Evolutionary conservation across 257 asterid genomes (phyloP).

Genomic region (Solanum chaucha): DNA sequence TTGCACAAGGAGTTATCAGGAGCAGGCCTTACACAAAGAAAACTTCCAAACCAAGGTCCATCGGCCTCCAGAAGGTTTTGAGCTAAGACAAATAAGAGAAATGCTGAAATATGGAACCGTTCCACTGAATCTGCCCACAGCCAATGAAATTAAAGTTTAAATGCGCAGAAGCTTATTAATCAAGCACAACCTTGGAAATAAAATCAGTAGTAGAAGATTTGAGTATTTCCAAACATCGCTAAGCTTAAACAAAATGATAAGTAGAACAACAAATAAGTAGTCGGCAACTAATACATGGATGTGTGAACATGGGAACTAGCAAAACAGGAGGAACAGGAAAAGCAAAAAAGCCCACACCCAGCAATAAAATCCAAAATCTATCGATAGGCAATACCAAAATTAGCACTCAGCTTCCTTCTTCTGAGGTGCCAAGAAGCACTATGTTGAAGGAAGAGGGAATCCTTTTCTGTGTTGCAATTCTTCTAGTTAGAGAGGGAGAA

Average conservation of each 20-base stretch:
- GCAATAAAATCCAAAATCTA: neutral
- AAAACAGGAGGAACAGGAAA: neutral
- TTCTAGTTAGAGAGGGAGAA: neutral
- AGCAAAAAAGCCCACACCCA: neutral
- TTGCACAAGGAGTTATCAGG: neutral
- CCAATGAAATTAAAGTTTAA: conserved; percentile 4
- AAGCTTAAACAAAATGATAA: neutral
- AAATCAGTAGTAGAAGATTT: neutral
- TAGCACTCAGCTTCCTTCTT: neutral
- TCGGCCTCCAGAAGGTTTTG: conserved; percentile 92
- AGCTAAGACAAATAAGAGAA: conserved; percentile 89
- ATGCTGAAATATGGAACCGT: conserved; percentile 93
- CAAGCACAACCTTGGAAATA: neutral
- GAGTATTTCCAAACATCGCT: neutral
- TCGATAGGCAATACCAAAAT: neutral
- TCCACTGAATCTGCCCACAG: conserved; percentile 71
- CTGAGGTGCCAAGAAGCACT: neutral
- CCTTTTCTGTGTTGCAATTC: neutral
- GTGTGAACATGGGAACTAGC: neutral
- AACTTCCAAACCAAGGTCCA: conserved; percentile 92
- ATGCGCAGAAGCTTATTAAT: neutral
- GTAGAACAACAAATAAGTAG: neutral
- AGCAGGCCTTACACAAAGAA: conserved; percentile 48
- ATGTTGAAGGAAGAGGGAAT: neutral
- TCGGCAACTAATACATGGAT: neutral